Evolutionary conservation across 2,329 filamentous ascomycete genomes (phyloP).

Genomic region (Cladosporium oxysporum): DNA sequence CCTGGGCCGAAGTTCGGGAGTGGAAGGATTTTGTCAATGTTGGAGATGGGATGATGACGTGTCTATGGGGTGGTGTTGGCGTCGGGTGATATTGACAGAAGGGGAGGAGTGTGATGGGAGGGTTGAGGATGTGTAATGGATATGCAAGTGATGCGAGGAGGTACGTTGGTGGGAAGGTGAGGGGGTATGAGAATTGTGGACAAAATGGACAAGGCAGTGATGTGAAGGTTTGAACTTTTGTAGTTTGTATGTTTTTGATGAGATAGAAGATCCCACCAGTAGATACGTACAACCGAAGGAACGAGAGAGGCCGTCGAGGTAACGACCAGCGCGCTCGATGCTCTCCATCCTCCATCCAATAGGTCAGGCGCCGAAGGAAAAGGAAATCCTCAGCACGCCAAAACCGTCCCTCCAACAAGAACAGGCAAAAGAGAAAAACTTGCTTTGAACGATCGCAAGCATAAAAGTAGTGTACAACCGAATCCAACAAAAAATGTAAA

Average conservation of each 20-base stretch:
- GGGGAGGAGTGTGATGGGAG: not conserved
- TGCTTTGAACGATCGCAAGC: conserved; percentile 19
- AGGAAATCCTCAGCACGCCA: not conserved
- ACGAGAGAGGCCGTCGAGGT: not conserved
- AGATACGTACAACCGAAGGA: conserved; percentile 14
- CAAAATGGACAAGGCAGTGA: not conserved
- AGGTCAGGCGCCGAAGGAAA: not conserved
- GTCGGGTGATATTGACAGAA: not conserved
- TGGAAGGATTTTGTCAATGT: not conserved
- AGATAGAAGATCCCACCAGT: not conserved
- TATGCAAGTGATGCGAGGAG: not conserved
- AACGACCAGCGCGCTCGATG: conserved; percentile 10
- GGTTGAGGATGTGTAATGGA: not conserved
- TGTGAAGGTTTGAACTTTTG: conserved; percentile 4
- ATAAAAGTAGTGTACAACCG: conserved; percentile 8
- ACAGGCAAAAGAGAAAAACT: not conserved
- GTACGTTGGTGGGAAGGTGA: not conserved
- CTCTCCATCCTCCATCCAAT: not conserved
- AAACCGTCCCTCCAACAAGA: not conserved
- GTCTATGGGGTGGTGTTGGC: not conserved
- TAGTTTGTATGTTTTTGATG: conserved; percentile 2
- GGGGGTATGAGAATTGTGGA: not conserved
- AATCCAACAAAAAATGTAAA: conserved; percentile 2
- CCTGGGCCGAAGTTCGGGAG: not conserved
- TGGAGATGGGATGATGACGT: not conserved